Conservation (phyloP, 495 filamentous ascomycete genomes). For the Hypoxylon rickii region DNA sequence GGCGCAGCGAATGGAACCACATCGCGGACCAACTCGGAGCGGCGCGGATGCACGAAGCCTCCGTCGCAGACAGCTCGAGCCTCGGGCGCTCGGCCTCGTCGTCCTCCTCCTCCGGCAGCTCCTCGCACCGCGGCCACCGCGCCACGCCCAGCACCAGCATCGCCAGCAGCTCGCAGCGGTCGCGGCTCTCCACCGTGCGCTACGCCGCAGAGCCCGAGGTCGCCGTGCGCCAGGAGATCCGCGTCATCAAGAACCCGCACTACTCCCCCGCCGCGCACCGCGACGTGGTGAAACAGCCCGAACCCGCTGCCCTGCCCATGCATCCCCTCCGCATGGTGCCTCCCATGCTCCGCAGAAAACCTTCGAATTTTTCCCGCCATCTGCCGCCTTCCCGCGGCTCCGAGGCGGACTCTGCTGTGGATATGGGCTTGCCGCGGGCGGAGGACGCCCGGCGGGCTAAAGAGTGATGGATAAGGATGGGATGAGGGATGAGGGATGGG, state of each 20-base stretch:
- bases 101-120: slow-evolving; percentile 5
- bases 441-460: not conserved
- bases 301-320: slow-evolving; percentile 8
- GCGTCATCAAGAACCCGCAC: slow-evolving; percentile 35
- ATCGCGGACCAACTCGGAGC: slow-evolving; percentile 10
- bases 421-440: slow-evolving; percentile 11
- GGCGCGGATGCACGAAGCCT: not conserved
- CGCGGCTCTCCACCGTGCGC: slow-evolving; percentile 34
- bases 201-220: slow-evolving; percentile 37
- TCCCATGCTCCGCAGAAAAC: slow-evolving; percentile 8
- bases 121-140: slow-evolving; percentile 15
- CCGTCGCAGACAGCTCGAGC: not conserved
- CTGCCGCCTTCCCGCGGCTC: slow-evolving; percentile 11
- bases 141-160: slow-evolving; percentile 34
- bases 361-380: slow-evolving; percentile 29
- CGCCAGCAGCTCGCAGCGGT: slow-evolving; percentile 29
- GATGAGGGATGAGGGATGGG: not conserved
- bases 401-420: slow-evolving; percentile 21
- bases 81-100: not conserved
- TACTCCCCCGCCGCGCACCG: too few species aligned
- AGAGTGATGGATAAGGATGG: not conserved
- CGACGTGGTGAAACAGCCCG: too few species aligned
- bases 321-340: not conserved
- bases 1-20: slow-evolving; percentile 35
- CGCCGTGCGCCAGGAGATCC: slow-evolving; percentile 36